phyloP scores from a whole-genome alignment of 2,329 filamentous ascomycete genomes.

The Cordyceps militaris region DNA sequence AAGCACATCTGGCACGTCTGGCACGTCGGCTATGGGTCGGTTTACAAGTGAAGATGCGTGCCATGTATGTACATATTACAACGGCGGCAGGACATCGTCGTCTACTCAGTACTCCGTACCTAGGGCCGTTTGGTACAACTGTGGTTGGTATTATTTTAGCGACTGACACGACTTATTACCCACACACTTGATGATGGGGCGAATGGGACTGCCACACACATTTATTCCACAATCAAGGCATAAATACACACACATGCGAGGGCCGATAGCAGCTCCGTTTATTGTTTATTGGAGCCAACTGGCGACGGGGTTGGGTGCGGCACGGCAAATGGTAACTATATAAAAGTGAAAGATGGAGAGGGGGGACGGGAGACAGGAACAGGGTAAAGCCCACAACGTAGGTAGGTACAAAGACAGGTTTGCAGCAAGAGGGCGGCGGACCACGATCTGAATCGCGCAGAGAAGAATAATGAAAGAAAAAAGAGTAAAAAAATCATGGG shows the following conservation, averaged over 20 bases:
- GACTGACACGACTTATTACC: not conserved
- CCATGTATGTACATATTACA: no score
- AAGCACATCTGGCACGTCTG: not conserved
- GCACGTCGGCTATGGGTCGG: not conserved
- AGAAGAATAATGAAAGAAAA: not conserved
- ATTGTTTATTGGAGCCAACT: not conserved
- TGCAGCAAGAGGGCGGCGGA: not conserved
- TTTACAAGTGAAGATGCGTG: not conserved
- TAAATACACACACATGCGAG: not conserved
- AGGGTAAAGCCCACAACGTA: not conserved
- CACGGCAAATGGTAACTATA: not conserved
- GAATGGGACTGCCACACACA: not conserved
- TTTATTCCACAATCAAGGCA: not conserved
- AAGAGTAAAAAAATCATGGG: not conserved
- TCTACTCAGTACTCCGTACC: no score
- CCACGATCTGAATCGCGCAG: conserved; percentile 1
- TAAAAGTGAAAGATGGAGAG: not conserved
- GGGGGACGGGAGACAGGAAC: not conserved
- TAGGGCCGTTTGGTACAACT: not conserved
- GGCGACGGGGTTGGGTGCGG: not conserved
- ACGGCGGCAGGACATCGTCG: not conserved
- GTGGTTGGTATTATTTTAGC: not conserved
- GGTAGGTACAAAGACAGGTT: not conserved
- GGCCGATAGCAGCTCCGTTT: conserved; percentile 2
- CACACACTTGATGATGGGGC: not conserved